phyloP scores from a whole-genome alignment of 768 basidiomycete genomes.

The Hypholoma sublateritium region DNA sequence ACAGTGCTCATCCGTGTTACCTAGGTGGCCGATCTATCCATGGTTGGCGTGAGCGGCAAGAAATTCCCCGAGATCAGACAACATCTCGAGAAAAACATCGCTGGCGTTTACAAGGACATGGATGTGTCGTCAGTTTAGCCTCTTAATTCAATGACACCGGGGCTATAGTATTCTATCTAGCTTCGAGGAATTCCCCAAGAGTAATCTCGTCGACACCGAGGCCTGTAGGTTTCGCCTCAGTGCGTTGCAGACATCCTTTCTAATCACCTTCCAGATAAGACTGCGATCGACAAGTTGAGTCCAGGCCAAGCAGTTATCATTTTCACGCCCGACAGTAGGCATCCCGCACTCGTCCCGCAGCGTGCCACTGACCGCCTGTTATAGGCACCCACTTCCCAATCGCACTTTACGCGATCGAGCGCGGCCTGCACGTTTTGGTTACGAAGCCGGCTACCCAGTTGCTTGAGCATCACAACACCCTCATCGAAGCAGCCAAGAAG shows the following conservation, averaged over 20 bases:
- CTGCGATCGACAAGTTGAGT: constrained; percentile 72
- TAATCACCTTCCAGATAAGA: constrained; percentile 56
- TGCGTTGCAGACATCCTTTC: neutral
- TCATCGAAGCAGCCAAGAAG: constrained; percentile 75
- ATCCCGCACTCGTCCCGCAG: neutral
- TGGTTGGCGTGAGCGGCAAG: constrained; percentile 88
- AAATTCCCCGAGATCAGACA: constrained; percentile 86
- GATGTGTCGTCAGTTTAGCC: constrained; percentile 63
- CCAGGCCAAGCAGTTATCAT: constrained; percentile 90
- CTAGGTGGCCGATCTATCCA: constrained; percentile 70
- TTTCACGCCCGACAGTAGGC: constrained; percentile 88
- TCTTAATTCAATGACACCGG: neutral
- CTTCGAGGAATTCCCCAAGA: constrained; percentile 80
- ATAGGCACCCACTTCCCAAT: constrained; percentile 84
- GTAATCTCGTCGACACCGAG: constrained; percentile 65
- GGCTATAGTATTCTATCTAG: constrained; percentile 31
- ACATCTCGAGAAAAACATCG: constrained; percentile 83
- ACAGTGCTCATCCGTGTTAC: neutral
- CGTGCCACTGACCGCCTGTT: neutral
- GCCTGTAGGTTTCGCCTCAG: constrained; percentile 60
- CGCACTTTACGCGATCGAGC: constrained; percentile 83
- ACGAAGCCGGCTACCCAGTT: constrained; percentile 93
- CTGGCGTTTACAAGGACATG: constrained; percentile 82
- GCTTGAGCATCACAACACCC: constrained; percentile 76
- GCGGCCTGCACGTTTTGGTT: constrained; percentile 83